phyloP scores from a whole-genome alignment of 306 rosid genomes.

The Clitoria ternatea region DNA sequence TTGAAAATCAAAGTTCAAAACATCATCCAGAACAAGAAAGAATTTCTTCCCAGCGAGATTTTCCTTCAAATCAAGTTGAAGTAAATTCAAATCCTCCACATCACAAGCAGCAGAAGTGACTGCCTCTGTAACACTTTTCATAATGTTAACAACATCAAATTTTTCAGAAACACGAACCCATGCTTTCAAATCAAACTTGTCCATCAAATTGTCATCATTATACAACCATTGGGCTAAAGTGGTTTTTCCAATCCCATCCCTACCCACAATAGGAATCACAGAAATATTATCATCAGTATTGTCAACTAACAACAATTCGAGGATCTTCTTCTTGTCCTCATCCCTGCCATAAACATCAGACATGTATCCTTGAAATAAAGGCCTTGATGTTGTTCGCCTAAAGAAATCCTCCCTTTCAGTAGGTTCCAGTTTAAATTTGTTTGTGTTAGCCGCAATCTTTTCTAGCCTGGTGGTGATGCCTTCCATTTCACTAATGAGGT shows the following conservation, averaged over 20 bases:
- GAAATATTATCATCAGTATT: background rate
- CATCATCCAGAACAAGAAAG: too few species aligned
- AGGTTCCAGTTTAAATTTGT: too few species aligned
- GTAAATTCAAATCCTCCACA: fast-evolving
- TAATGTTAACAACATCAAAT: background rate
- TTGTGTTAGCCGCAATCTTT: too few species aligned
- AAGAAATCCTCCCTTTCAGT: too few species aligned
- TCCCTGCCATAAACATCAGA: background rate
- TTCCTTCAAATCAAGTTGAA: too few species aligned
- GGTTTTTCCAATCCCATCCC: slow-evolving; percentile 4
- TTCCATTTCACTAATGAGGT: too few species aligned
- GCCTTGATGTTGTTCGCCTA: too few species aligned
- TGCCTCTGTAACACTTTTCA: background rate
- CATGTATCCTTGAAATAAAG: too few species aligned
- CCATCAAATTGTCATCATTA: background rate
- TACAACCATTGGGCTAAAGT: background rate
- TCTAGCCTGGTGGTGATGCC: too few species aligned
- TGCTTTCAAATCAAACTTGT: background rate
- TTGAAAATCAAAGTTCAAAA: background rate
- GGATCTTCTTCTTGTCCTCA: background rate
- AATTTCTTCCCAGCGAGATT: too few species aligned
- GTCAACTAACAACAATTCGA: background rate
- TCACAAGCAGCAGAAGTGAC: background rate
- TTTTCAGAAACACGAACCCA: background rate
- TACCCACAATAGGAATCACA: background rate